Percentiles rank a stretch among this genome's conserved stretches.
These are phyloP conservation scores for Thelonectria blattea DNA, from an alignment of 2,329 filamentous ascomycete species.

Conservation along the genomic window DNA sequence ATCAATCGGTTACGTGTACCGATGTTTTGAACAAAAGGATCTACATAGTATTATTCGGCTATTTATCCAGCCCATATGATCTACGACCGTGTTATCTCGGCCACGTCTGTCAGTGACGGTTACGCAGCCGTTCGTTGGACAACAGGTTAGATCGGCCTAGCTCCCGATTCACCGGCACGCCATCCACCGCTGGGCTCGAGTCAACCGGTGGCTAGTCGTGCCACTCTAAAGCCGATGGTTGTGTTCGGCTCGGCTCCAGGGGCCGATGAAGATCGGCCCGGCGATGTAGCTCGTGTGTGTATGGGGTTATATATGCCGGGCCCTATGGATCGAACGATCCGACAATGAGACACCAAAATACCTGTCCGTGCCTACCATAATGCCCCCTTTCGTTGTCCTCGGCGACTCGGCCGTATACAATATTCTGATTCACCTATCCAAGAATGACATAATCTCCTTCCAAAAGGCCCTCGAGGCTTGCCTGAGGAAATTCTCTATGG, in stretches of 20 bases:
- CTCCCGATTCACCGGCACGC: not conserved
- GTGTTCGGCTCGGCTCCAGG: not conserved
- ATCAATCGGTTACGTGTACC: no score
- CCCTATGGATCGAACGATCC: no score
- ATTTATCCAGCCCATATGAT: no score
- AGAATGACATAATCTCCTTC: constrained; percentile 23
- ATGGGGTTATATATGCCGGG: no score
- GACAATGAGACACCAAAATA: not conserved
- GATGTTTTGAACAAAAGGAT: no score
- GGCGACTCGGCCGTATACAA: constrained; percentile 24
- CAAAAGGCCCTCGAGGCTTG: constrained; percentile 19
- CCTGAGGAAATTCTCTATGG: constrained; percentile 25
- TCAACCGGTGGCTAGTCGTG: not conserved
- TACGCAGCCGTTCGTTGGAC: no score
- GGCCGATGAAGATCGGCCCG: not conserved
- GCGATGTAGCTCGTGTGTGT: no score
- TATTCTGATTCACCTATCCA: constrained; percentile 26
- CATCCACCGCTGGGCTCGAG: no score
- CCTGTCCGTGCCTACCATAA: not conserved
- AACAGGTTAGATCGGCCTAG: not conserved
- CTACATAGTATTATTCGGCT: no score
- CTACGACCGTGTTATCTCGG: no score
- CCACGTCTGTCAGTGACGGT: no score
- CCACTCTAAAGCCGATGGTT: not conserved
- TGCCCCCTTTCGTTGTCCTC: constrained; percentile 15